Conservation (phyloP, 805 yeast species). For the Nakazawaea ernobii region DNA sequence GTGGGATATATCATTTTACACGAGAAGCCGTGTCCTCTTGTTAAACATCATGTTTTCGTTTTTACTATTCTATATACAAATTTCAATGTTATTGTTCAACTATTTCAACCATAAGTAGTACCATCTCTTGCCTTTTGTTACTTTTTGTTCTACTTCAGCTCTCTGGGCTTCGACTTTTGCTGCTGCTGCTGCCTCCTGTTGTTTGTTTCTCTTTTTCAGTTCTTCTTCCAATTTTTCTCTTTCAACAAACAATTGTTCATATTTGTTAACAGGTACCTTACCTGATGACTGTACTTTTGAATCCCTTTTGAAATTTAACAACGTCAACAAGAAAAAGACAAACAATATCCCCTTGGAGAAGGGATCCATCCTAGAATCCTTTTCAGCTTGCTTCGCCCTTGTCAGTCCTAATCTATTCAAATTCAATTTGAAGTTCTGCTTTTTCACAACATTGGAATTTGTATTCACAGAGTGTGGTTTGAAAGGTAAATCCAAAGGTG, state of each 20-base stretch:
- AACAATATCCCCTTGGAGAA: conserved; percentile 49
- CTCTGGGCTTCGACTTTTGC: conserved; percentile 9
- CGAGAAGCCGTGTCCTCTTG: not conserved
- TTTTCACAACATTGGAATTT: conserved; percentile 24
- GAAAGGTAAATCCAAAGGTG: conserved; percentile 62
- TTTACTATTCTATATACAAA: not conserved
- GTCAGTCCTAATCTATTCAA: conserved; percentile 31
- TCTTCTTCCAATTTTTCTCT: conserved; percentile 17
- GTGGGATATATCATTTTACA: too few species aligned
- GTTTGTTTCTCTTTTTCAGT: conserved; percentile 15
- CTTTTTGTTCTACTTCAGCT: conserved; percentile 6
- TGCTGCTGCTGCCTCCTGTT: conserved; percentile 15
- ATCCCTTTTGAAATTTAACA: conserved; percentile 53
- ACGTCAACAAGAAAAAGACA: conserved; percentile 37
- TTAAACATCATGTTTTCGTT: not conserved
- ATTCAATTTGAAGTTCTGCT: conserved; percentile 32
- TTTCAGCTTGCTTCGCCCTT: conserved; percentile 36
- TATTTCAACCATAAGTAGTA: conserved; percentile 45
- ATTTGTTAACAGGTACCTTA: conserved; percentile 25
- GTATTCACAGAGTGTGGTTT: conserved; percentile 28
- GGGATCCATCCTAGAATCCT: conserved; percentile 52
- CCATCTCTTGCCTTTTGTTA: conserved; percentile 31
- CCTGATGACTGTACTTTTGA: conserved; percentile 26
- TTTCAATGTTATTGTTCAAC: not conserved
- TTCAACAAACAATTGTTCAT: conserved; percentile 7